Base-by-base conservation (phyloP, 148 eudicot genomes). In the Polygonum aviculare region DNA sequence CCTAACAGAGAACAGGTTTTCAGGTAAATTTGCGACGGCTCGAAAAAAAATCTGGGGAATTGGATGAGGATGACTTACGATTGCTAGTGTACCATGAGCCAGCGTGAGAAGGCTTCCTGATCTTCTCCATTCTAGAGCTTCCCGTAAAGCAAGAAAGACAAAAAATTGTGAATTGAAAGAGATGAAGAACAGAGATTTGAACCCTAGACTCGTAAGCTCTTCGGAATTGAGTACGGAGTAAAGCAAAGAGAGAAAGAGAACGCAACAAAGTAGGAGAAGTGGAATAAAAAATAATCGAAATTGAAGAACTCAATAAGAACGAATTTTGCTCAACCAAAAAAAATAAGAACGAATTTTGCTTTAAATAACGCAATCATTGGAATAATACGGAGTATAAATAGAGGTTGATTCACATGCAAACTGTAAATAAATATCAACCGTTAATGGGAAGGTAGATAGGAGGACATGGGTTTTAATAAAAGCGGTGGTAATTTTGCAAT, bases 41-140 rank as follows among this genome's bases (percentile, higher is more conserved):
- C 11, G 19, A 26, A 8, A 22, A 21, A 44, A 75, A 39, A 74
- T 38, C 15, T 7, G 40, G 22, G 55, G n/a, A 63, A 35, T 40
- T 65, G 65, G 35, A 33, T 38, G 33, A 18, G 47, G 15, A 21
- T 39, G 52, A 80, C 97, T 84, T 84, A 94, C 98, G 89, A 65
- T 94, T 87, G 80, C 83, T 90, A 78, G 98, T 88, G 90, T 92
- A 95, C 98, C 98, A 95, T 47, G 97, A 92, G 76, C 97, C 98
- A 74, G 98, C 97, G 70, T 95, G 98, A n/a, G 97, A 88, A 74
- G 97, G 88, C 87, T 78, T 84, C 79, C 98, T 88, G 69, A 81
- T 84, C 72, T 83, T 82, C 72, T 90, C 93, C 97, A 90, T 92
- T 2, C n/a, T 33, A 40, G 71, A 83, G 76, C 52, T 67, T 38